Percentiles rank a stretch among this genome's conserved stretches.
Evolutionary conservation across 345 rosid genomes (phyloP).

Genomic region (Salix udensis): DNA sequence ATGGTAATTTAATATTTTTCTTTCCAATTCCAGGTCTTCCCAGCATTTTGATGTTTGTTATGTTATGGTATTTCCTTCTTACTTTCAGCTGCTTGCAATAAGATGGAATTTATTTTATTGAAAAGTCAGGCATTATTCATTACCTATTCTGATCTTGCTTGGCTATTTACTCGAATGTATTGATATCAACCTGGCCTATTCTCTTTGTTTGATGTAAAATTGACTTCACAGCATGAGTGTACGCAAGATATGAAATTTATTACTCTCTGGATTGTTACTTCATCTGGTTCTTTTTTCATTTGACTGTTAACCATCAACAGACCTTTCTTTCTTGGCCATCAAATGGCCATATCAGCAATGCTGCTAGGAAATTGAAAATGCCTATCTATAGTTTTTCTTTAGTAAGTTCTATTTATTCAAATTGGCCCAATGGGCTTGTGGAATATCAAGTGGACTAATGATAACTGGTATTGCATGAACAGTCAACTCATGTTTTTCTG

Average conservation of each 20-base stretch:
- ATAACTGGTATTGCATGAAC: neutral
- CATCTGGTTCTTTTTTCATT: neutral
- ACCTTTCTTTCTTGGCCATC: neutral
- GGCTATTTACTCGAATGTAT: neutral
- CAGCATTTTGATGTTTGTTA: constrained; percentile 1
- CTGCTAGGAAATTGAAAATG: neutral
- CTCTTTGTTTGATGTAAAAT: neutral
- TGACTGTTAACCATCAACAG: neutral
- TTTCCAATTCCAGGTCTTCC: neutral
- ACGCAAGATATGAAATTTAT: neutral
- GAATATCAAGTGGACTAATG: neutral
- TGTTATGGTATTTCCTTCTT: neutral
- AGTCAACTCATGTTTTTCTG: neutral
- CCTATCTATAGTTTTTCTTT: neutral
- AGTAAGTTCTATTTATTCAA: neutral
- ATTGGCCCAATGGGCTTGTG: neutral
- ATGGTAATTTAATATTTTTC: constrained; percentile 48
- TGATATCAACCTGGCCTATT: neutral
- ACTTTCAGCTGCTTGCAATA: neutral
- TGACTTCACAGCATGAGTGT: neutral
- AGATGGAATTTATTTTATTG: neutral
- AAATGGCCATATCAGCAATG: neutral
- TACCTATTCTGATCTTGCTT: neutral
- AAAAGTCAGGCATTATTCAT: neutral
- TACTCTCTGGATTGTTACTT: neutral